Conservation (phyloP, 2,329 filamentous ascomycete species). For the Clarireedia paspali region DNA sequence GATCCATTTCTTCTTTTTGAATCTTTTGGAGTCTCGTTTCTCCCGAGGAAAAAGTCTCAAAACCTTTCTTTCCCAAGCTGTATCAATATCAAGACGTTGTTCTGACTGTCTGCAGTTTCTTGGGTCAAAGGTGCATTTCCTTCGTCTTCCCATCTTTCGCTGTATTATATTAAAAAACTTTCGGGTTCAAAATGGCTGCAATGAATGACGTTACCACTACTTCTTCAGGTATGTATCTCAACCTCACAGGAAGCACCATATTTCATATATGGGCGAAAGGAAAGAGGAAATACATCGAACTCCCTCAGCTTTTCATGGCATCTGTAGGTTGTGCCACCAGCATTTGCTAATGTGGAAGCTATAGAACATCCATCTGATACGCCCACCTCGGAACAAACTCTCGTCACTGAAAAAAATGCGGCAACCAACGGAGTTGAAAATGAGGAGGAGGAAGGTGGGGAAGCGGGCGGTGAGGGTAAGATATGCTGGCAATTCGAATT, state of each 20-base stretch:
- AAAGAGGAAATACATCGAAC: not conserved
- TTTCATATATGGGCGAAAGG: too few relatives aligned
- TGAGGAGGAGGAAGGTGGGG: slow-evolving; percentile 22
- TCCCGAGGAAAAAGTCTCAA: not conserved
- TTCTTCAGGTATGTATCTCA: slow-evolving; percentile 21
- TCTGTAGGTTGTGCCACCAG: too few relatives aligned
- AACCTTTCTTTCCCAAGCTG: not conserved
- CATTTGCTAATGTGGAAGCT: not conserved
- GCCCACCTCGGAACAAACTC: slow-evolving; percentile 8
- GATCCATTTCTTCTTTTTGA: not conserved
- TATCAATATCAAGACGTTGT: not conserved
- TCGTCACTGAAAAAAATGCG: slow-evolving; percentile 4
- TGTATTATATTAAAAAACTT: slow-evolving; percentile 4
- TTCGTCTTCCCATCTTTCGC: not conserved
- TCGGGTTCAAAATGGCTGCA: slow-evolving; percentile 20
- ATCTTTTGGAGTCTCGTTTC: slow-evolving; percentile 1
- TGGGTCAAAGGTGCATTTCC: slow-evolving; percentile 2
- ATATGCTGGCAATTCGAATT: slow-evolving; percentile 1
- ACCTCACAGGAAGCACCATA: too few relatives aligned
- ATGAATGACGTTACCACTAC: slow-evolving; percentile 24
- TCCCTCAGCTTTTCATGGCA: not conserved
- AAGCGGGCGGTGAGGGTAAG: slow-evolving; percentile 27
- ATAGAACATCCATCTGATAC: slow-evolving; percentile 7
- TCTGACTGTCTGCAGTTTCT: slow-evolving; percentile 7
- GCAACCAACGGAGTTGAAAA: slow-evolving; percentile 16